These are phyloP conservation scores for Eucalyptus sp. DNA, from an alignment of 345 rosid species.

Conservation along the genomic window DNA sequence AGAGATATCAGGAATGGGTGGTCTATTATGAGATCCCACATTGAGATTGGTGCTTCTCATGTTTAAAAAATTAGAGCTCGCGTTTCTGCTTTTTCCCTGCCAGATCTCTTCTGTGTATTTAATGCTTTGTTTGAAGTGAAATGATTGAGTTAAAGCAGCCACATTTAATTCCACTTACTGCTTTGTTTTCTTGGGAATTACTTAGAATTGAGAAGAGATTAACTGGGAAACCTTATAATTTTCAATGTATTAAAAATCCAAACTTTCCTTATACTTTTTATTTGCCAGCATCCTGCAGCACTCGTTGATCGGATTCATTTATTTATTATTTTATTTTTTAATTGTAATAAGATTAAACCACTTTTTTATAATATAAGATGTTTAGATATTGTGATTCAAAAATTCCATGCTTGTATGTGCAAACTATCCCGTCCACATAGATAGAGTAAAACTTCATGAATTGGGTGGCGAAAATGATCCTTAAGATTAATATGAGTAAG, in stretches of 20 bases:
- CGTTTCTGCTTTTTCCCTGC: neutral
- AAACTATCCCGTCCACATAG: neutral
- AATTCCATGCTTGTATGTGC: neutral
- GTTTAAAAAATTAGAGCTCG: neutral
- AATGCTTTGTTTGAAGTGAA: neutral
- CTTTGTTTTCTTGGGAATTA: neutral
- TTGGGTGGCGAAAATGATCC: neutral
- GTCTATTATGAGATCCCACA: neutral
- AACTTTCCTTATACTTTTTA: neutral
- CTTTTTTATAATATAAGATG: neutral
- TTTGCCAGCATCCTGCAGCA: neutral
- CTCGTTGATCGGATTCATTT: neutral
- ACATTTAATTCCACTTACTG: neutral
- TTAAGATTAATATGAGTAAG: neutral
- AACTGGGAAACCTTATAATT: neutral
- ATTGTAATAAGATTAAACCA: neutral
- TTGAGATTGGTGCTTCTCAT: neutral
- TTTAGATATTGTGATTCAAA: neutral
- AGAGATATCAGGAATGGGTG: neutral
- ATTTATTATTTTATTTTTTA: neutral
- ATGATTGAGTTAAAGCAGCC: neutral
- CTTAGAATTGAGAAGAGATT: neutral
- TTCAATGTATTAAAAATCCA: neutral
- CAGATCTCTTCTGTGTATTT: neutral
- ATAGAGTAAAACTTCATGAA: neutral